A percentile compares a stretch with the other conserved stretches of the same genome.
phyloP scores from a whole-genome alignment of 116 monocot genomes.

The Zostera marina region DNA sequence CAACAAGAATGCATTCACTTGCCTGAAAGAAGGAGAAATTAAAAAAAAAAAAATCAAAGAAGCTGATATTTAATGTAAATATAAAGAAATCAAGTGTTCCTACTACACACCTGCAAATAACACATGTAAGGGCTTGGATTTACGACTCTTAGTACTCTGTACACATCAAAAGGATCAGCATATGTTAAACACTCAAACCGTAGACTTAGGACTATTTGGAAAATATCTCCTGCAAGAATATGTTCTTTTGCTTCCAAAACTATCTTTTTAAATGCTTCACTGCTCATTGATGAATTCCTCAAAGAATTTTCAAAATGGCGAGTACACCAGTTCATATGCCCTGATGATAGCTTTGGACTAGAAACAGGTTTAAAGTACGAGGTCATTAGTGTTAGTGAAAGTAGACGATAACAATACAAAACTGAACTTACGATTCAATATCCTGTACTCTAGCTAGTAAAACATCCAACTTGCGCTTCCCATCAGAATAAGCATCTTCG shows the following conservation, averaged over 20 bases:
- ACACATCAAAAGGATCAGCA: constrained; percentile 94
- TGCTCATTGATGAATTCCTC: constrained; percentile 64
- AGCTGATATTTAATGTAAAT: not conserved
- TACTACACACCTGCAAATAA: constrained; percentile 74
- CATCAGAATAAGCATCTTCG: constrained; percentile 79
- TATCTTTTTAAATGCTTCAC: constrained; percentile 63
- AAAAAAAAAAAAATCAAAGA: not conserved
- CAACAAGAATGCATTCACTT: constrained; percentile 67
- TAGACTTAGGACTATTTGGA: constrained; percentile 93
- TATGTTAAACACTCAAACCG: constrained; percentile 84
- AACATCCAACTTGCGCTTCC: constrained; percentile 31
- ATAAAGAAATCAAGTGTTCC: not conserved
- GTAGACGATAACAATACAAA: not conserved
- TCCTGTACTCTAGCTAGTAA: constrained; percentile 56
- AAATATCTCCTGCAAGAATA: constrained; percentile 90
- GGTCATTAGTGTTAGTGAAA: not conserved
- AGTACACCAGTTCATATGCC: constrained; percentile 56
- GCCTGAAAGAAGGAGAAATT: constrained; percentile 24
- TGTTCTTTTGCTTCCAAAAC: constrained; percentile 85
- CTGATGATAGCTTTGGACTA: constrained; percentile 59
- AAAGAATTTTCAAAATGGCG: constrained; percentile 44
- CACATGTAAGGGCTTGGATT: constrained; percentile 98
- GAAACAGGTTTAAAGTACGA: not conserved
- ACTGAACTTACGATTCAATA: constrained; percentile 43
- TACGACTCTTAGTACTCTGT: constrained; percentile 77